A percentile compares a stretch with the other conserved stretches of the same genome.
Conservation (phyloP, 2,329 filamentous ascomycete species). For the Calonectria ilicicola region DNA sequence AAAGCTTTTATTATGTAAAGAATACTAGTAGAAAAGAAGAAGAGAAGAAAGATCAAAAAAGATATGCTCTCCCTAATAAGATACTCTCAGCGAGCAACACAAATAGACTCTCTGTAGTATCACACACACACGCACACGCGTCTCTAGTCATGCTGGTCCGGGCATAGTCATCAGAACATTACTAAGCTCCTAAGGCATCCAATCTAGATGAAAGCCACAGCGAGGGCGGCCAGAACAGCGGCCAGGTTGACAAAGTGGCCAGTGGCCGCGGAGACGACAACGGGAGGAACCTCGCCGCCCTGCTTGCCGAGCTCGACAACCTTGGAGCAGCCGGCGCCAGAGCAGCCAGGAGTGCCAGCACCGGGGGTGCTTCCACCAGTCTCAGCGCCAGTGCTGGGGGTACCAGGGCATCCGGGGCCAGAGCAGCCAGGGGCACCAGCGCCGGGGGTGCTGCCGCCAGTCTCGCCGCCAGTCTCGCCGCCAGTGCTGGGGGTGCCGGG, state of each 20-base stretch:
- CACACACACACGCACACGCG: neutral
- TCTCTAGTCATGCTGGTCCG: neutral
- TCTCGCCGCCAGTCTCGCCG: no score
- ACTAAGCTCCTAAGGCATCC: neutral
- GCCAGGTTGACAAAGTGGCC: slow-evolving; percentile 11
- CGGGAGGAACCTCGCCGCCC: slow-evolving; percentile 18
- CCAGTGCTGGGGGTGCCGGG: neutral
- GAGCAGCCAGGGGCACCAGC: neutral
- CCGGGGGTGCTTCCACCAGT: neutral
- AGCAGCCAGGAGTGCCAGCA: slow-evolving; percentile 15
- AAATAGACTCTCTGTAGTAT: neutral
- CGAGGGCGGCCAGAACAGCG: neutral
- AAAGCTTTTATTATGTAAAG: neutral
- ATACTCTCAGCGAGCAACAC: neutral
- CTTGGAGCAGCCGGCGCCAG: neutral
- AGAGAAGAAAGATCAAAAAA: neutral
- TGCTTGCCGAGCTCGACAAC: neutral
- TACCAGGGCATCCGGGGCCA: neutral
- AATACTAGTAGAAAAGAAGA: neutral
- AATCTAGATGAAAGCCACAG: neutral
- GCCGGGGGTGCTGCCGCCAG: neutral
- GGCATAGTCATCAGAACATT: neutral
- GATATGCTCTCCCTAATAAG: neutral
- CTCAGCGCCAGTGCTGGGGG: neutral
- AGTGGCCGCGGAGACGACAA: slow-evolving; percentile 30